Evolutionary conservation across 1,284 basidiomycete species (phyloP).

Genomic region (Ceratobasidium sp.): DNA sequence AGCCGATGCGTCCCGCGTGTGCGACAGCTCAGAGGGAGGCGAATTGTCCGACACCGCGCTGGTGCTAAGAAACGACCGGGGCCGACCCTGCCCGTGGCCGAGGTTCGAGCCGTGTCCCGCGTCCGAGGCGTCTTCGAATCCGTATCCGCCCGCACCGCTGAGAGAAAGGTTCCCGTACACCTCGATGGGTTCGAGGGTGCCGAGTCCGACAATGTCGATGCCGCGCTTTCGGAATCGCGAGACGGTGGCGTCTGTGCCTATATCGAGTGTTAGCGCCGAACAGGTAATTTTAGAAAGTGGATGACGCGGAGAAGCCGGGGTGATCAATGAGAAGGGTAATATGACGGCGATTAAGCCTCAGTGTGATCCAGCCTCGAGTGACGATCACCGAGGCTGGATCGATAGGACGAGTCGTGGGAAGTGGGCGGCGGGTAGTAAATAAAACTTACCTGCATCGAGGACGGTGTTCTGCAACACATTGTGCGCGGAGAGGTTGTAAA

Average conservation of each 20-base stretch:
- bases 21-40: background rate
- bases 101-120: slow-evolving; percentile 18
- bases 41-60: background rate
- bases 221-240: slow-evolving; percentile 88
- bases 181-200: slow-evolving; percentile 81
- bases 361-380: background rate
- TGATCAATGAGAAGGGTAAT: slow-evolving; percentile 2
- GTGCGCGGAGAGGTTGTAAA: slow-evolving; percentile 93
- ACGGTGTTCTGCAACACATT: slow-evolving; percentile 91
- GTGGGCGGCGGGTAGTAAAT: background rate
- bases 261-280: slow-evolving; percentile 44
- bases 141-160: slow-evolving; percentile 23
- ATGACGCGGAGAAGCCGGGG: background rate
- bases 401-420: background rate
- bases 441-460: slow-evolving; percentile 65
- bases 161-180: slow-evolving; percentile 58
- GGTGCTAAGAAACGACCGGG: background rate
- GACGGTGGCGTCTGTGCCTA: slow-evolving; percentile 91
- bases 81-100: background rate
- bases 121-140: slow-evolving; percentile 5
- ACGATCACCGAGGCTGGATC: background rate
- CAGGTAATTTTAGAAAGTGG: background rate
- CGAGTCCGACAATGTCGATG: slow-evolving; percentile 80
- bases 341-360: background rate
- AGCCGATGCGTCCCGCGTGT: slow-evolving; percentile 41